Conservation (phyloP, 1,139 yeast species). For the Eremothecium cymbalariae region DNA sequence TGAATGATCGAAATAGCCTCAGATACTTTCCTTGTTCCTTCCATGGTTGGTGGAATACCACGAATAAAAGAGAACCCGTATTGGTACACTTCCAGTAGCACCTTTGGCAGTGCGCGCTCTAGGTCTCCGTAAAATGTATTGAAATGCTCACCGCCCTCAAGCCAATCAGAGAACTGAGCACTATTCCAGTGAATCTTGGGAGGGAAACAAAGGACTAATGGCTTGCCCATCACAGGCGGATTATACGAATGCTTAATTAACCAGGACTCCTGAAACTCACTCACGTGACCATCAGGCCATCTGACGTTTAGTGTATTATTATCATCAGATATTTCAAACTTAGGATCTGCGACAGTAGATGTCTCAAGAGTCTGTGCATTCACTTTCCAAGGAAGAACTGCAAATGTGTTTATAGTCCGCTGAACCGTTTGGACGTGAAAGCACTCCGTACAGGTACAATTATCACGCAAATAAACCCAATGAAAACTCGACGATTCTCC, state of each 20-base stretch:
- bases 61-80: constrained; percentile 61
- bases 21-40: constrained; percentile 52
- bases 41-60: constrained; percentile 55
- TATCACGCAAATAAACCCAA: constrained; percentile 42
- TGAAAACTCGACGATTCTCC: constrained; percentile 8
- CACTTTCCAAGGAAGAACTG: constrained; percentile 11
- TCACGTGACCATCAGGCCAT: constrained; percentile 48
- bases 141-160: constrained; percentile 41
- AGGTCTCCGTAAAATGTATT: constrained; percentile 35
- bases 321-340: constrained; percentile 6
- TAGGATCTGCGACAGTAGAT: constrained; percentile 4
- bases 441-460: constrained; percentile 58
- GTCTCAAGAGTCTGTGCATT: constrained; percentile 3
- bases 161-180: constrained; percentile 34
- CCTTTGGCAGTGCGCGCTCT: constrained; percentile 20
- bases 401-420: constrained; percentile 52
- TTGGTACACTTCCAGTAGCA: constrained; percentile 51
- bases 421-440: constrained; percentile 57
- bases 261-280: constrained; percentile 46
- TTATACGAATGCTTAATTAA: constrained; percentile 50
- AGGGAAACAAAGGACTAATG: constrained; percentile 29
- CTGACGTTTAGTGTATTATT: constrained; percentile 28
- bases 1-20: constrained; percentile 56
- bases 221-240: constrained; percentile 39
- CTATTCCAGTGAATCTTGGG: constrained; percentile 41